These are phyloP conservation scores for Cantharellus cinnabarinus DNA, from an alignment of 768 basidiomycete species.

Conservation along the genomic window DNA sequence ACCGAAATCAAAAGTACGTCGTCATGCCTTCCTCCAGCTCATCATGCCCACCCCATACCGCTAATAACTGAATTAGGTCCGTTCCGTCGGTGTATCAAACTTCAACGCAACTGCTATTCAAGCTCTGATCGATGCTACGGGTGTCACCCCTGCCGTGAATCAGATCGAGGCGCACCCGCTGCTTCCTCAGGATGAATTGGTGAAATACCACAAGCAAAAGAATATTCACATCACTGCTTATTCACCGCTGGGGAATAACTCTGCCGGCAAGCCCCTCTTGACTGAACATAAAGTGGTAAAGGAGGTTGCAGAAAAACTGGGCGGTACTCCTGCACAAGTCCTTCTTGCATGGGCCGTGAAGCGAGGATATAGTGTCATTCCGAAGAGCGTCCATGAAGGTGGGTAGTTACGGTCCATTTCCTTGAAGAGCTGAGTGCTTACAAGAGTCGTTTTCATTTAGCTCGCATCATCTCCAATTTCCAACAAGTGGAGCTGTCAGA, in stretches of 20 bases:
- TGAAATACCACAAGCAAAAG: slow-evolving; percentile 45
- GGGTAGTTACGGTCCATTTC: slow-evolving; percentile 1
- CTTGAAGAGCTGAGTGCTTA: background rate
- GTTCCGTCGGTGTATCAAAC: slow-evolving; percentile 65
- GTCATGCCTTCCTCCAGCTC: background rate
- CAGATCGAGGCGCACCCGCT: slow-evolving; percentile 74
- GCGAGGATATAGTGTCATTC: slow-evolving; percentile 66
- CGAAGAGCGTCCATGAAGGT: slow-evolving; percentile 57
- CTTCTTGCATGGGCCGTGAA: slow-evolving; percentile 61
- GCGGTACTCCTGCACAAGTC: slow-evolving; percentile 58
- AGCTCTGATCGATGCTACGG: slow-evolving; percentile 46
- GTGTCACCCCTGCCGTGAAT: slow-evolving; percentile 54
- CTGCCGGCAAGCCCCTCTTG: slow-evolving; percentile 36
- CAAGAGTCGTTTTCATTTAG: slow-evolving; percentile 11
- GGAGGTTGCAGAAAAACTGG: slow-evolving; percentile 39
- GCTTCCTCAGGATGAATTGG: slow-evolving; percentile 53
- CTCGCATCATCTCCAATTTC: slow-evolving; percentile 58
- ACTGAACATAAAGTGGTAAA: slow-evolving; percentile 33
- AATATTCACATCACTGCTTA: slow-evolving; percentile 53
- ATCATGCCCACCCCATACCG: background rate
- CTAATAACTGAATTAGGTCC: slow-evolving; percentile 24
- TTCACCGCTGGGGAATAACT: slow-evolving; percentile 61
- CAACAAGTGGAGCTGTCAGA: slow-evolving; percentile 45
- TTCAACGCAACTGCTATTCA: slow-evolving; percentile 46
- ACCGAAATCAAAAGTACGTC: slow-evolving; percentile 27